These are phyloP conservation scores for Pseudophaeomoniella oleicola DNA, from an alignment of 2,329 filamentous ascomycete genomes.

Conservation along the genomic window DNA sequence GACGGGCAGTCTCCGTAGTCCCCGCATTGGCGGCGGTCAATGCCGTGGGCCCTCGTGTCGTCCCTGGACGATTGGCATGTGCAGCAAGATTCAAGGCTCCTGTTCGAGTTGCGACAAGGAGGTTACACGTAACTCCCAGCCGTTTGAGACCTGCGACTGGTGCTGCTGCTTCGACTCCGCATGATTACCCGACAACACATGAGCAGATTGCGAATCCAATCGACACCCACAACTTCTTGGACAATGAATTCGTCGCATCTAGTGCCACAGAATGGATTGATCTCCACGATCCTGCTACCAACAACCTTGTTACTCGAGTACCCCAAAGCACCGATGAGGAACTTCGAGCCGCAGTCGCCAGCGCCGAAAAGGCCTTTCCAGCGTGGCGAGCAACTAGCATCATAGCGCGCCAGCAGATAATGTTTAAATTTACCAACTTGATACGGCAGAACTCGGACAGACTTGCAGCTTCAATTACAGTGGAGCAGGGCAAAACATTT, in stretches of 20 bases:
- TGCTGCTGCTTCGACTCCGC: constrained; percentile 32
- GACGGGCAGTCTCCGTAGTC: not conserved
- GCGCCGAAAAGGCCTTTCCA: constrained; percentile 49
- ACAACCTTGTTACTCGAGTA: constrained; percentile 51
- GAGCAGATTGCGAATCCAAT: constrained; percentile 38
- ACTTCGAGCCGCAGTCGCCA: constrained; percentile 45
- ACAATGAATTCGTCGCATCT: constrained; percentile 47
- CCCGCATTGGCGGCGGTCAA: not conserved
- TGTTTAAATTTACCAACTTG: constrained; percentile 51
- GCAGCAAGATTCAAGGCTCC: not conserved
- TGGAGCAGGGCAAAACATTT: constrained; percentile 56
- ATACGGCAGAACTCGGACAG: constrained; percentile 53
- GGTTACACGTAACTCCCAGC: constrained; percentile 40
- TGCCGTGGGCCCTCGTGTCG: not conserved
- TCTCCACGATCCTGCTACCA: constrained; percentile 49
- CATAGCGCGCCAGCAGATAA: constrained; percentile 46
- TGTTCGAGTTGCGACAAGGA: constrained; percentile 15
- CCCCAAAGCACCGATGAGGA: constrained; percentile 52
- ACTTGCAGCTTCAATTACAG: constrained; percentile 48
- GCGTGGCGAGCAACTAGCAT: constrained; percentile 46
- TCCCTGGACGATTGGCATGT: not conserved
- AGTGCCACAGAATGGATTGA: constrained; percentile 48
- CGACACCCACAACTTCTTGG: constrained; percentile 48
- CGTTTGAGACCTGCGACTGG: constrained; percentile 36
- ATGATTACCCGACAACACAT: constrained; percentile 42